Base-by-base conservation (phyloP, 805 yeast genomes). In the Yamadazyma tumulicola region DNA sequence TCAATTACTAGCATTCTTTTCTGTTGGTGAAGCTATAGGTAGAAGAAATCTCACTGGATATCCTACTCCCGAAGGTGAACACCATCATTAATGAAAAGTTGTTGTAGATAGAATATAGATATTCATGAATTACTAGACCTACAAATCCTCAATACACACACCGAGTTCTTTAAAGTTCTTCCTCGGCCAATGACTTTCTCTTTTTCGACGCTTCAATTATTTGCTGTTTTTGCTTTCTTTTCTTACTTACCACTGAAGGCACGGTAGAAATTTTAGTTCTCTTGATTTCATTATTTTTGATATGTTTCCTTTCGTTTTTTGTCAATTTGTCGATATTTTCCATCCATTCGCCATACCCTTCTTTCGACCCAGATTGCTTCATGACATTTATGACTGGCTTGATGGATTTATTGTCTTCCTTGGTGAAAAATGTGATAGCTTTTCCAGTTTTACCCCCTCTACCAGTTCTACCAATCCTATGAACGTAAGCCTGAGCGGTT, bases 391-490 rank as follows among this genome's bases (percentile, higher is more conserved):
- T 75, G 27, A 93, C 85, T 7, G 93, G 84, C 54, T 85, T 84
- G 29, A 93, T 73, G 2, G 84, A 77, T 37, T 74, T 57, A 3
- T 75, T 61, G 55, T 93, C 99, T 43, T 86, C 95, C 54, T 88
- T 89, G 17, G 98, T 91, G 65, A 85, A 93, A 46, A 89, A 81
- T 0, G 98, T 93, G 13, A 93, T 77, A 0, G 97, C 97, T 48
- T 73, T 74, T 38, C 99, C 98, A 6, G 63, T 51, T 41, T 83
- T 77, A 1, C 95, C 96, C 35, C 87, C 96, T 72, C 99, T 81
- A 47, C 98, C 99, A 2, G 98, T 91, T 71, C 99, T 83, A 60
- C 99, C 99, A 51, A 93, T 86, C 64, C 99, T 78, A 60, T 93
- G 99, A 29, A 93, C 96, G 57, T 93, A 93, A 0, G 96, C 82